A percentile compares a stretch with the other conserved stretches of the same genome.
These are phyloP conservation scores for Nicotiana obtusifolia DNA, from an alignment of 257 asterid genomes.

Conservation along the genomic window DNA sequence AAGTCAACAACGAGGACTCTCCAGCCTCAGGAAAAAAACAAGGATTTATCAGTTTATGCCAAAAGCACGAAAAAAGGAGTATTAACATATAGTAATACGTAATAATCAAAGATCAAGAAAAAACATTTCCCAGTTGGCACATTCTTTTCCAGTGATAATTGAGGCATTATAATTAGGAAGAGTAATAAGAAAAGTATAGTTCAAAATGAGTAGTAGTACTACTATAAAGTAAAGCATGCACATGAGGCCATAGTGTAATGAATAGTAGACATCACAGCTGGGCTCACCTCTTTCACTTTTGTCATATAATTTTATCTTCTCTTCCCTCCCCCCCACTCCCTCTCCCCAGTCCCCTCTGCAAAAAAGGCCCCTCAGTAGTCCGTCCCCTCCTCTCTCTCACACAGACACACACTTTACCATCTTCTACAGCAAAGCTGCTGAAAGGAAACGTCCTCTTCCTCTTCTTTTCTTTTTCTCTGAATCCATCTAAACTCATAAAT, in stretches of 20 bases:
- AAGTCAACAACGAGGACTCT: background rate
- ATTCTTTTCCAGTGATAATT: background rate
- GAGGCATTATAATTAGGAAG: background rate
- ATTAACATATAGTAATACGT: background rate
- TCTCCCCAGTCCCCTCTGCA: background rate
- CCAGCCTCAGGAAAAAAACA: background rate
- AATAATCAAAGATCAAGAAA: background rate
- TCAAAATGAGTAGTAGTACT: background rate
- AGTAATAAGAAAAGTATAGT: background rate
- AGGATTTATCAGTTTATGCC: background rate
- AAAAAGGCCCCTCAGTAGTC: background rate
- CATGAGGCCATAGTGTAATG: slow-evolving; percentile 46
- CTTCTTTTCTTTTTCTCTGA: background rate
- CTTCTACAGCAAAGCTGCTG: slow-evolving; percentile 2
- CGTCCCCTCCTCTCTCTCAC: slow-evolving; percentile 17
- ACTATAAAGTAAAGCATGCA: slow-evolving; percentile 13
- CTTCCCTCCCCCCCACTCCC: background rate
- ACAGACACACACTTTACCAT: background rate
- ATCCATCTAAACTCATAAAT: background rate
- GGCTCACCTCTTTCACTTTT: slow-evolving; percentile 37
- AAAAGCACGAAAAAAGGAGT: background rate
- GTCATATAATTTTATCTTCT: slow-evolving; percentile 23
- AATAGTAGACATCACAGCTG: slow-evolving; percentile 53
- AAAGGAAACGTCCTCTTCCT: background rate
- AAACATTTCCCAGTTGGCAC: background rate